Evolutionary conservation across 163 green algal genomes (phyloP), one percentile per base, ranked within the genome.

Genomic region (Picocystis sp.): DNA sequence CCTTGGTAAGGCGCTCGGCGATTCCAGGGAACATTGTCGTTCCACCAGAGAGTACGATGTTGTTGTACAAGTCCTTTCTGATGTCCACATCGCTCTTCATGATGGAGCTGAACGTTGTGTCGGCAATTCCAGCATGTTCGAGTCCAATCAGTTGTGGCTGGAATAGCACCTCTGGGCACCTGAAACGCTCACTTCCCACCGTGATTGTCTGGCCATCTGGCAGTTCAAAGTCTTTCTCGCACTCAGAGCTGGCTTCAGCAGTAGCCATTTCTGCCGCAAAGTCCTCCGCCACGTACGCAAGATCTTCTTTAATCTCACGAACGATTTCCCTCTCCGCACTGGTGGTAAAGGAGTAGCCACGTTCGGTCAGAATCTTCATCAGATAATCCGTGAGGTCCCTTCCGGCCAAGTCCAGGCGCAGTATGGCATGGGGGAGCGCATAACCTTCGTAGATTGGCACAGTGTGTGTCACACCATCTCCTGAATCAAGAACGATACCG

Each of bases 1-100:
- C 47, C 47, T 54, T 54, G 47, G 47, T 54, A 33, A 54, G 34
- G 12, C 47, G 34, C 47, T 54, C 47, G 3, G 47, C 47, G 13
- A 54, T 38, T 71, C 84, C 79, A 22, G 80, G 79, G 77, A 93
- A 94, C 85, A 94, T 94, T 52, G 85, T 93, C 41, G 84, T 93
- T 25, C 85, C 85, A 34, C 47, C 47, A 35, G n/a, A 34, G 3
- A 54, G 47, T 35, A 54, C 47, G 19, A 54, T 54, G 47, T 54
- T 54, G 47, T 35, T 54, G 19, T 54, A 54, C n/a, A 54, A 35
- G 13, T 54, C 47, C 47, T 54, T 54, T 14, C 47, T 54, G 47
- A 54, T 54, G 47, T 54, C 47, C 47, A 54, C 47, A 35, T 54
- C 47, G 47, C 47, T 45, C 47, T 54, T 54, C 47, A 54, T 54